Evolutionary conservation across 2,329 filamentous ascomycete species (phyloP).

Genomic region (Monosporascus cannonballus): DNA sequence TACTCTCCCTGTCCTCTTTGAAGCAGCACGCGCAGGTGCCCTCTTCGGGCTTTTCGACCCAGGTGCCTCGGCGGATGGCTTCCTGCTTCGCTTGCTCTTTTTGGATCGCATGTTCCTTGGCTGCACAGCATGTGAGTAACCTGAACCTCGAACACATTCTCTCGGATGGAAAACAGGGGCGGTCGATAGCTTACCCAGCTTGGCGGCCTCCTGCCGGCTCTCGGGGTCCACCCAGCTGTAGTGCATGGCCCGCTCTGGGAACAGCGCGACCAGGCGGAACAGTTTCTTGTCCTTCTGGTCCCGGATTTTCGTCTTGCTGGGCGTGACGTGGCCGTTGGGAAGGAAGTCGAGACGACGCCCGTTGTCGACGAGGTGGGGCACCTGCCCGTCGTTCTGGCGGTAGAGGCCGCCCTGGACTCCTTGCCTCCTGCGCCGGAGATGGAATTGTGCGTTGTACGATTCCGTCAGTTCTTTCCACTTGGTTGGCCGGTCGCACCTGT

Average conservation of each 20-base stretch:
- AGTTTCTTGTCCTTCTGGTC: slow-evolving; percentile 19
- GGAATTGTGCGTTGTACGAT: slow-evolving; percentile 16
- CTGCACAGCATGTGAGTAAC: slow-evolving; percentile 5
- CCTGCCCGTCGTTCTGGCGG: slow-evolving; percentile 18
- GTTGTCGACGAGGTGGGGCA: slow-evolving; percentile 15
- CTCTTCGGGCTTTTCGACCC: slow-evolving; percentile 13
- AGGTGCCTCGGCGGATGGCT: slow-evolving; percentile 13
- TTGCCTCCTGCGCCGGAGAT: slow-evolving; percentile 11
- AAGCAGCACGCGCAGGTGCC: slow-evolving; percentile 21
- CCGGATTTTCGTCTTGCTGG: slow-evolving; percentile 14
- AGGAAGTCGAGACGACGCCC: slow-evolving; percentile 16
- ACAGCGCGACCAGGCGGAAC: slow-evolving; percentile 31
- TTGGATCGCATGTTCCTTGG: slow-evolving; percentile 12
- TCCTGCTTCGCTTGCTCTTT: slow-evolving; percentile 7
- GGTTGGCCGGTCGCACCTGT: slow-evolving; percentile 16
- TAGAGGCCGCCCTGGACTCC: slow-evolving; percentile 27
- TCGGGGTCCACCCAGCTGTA: slow-evolving; percentile 39
- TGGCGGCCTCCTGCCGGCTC: slow-evolving; percentile 30
- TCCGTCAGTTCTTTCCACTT: slow-evolving; percentile 15
- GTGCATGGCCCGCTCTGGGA: slow-evolving; percentile 39
- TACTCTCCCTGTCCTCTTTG: slow-evolving; percentile 14
- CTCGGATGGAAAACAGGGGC: background rate
- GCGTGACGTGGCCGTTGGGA: slow-evolving; percentile 20
- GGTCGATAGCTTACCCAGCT: slow-evolving; percentile 32
- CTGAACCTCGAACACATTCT: background rate